These are phyloP conservation scores for Fragaria ananassa DNA, from an alignment of 306 rosid species.

Conservation along the genomic window DNA sequence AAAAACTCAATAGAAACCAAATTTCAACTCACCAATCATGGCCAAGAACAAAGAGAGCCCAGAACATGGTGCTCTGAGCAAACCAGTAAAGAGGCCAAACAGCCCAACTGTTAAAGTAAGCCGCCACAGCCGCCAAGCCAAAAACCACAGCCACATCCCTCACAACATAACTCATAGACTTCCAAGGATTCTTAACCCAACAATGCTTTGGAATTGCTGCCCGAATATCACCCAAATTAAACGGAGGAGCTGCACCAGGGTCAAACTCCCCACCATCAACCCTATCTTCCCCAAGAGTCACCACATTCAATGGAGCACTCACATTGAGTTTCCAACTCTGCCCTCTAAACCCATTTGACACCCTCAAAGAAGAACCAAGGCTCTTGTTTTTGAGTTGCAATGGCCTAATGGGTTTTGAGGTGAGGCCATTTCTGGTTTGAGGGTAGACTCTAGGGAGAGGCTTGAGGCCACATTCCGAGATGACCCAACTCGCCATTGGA, in stretches of 20 bases:
- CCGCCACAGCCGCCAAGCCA: constrained; percentile 81
- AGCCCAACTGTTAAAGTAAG: constrained; percentile 68
- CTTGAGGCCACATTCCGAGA: constrained; percentile 83
- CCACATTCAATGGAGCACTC: constrained; percentile 63
- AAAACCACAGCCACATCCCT: constrained; percentile 77
- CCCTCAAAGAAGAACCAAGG: constrained; percentile 25
- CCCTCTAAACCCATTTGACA: constrained; percentile 29
- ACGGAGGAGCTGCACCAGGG: constrained; percentile 78
- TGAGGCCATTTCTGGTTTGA: constrained; percentile 44
- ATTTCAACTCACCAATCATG: constrained; percentile 72
- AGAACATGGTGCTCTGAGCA: constrained; percentile 99
- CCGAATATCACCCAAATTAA: constrained; percentile 66
- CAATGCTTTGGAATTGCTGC: constrained; percentile 95
- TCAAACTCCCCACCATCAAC: constrained; percentile 47
- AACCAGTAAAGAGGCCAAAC: constrained; percentile 98
- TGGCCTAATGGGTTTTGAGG: constrained; percentile 28
- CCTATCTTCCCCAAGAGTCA: constrained; percentile 38
- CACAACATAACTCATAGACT: constrained; percentile 88
- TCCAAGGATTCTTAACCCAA: constrained; percentile 92
- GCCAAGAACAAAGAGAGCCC: constrained; percentile 99
- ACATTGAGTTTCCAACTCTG: constrained; percentile 67
- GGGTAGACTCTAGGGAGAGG: constrained; percentile 54
- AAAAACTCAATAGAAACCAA: neutral
- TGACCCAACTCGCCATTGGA: constrained; percentile 75
- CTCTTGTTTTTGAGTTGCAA: constrained; percentile 7